phyloP scores from a whole-genome alignment of 2,329 filamentous ascomycete species.

The Nakataea oryzae region DNA sequence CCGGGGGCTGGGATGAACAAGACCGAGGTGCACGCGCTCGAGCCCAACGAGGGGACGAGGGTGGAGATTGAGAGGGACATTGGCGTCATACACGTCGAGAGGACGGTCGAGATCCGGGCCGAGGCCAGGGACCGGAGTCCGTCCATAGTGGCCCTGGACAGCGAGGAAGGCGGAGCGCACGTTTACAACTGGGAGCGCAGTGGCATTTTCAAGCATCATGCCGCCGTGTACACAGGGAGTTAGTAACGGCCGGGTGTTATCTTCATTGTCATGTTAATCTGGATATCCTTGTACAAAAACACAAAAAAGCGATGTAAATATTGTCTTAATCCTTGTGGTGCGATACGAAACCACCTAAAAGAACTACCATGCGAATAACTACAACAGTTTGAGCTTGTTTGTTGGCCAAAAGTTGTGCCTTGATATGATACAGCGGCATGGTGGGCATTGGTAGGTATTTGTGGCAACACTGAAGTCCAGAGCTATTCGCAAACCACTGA shows the following conservation, averaged over 20 bases:
- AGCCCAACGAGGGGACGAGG: not conserved
- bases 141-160: not conserved
- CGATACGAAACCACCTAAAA: too few relatives aligned
- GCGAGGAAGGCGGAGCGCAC: not conserved
- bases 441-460: too few relatives aligned
- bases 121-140: not conserved
- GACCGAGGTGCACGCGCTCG: not conserved
- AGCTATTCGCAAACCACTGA: too few relatives aligned
- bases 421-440: too few relatives aligned
- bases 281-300: not conserved
- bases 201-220: not conserved
- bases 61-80: not conserved
- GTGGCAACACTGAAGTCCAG: too few relatives aligned
- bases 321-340: too few relatives aligned
- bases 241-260: not conserved
- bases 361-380: too few relatives aligned
- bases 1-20: not conserved
- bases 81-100: not conserved
- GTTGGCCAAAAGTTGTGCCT: too few relatives aligned
- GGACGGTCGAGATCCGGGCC: not conserved
- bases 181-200: constrained; percentile 1
- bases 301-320: not conserved
- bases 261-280: not conserved
- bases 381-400: too few relatives aligned
- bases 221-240: not conserved